Evolutionary conservation across 2,329 filamentous ascomycete species (phyloP), one percentile per base, ranked within the genome.

Genomic region (Aspergillus awamori): DNA sequence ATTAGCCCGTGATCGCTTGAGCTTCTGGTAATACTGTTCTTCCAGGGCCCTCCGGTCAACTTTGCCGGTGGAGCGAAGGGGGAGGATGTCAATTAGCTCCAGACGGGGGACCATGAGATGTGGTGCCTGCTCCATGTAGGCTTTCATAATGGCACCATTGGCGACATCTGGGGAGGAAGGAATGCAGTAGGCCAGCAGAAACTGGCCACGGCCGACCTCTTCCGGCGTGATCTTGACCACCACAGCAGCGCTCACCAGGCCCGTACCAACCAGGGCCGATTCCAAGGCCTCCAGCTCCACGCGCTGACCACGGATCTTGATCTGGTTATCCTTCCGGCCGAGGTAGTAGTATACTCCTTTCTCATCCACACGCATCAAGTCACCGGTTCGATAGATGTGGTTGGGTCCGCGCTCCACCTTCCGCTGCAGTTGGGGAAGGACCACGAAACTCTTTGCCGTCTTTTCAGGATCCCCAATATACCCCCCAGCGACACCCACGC

Each of bases 1-100:
- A 22, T 39, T 38, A 15, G 51, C 30, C 33, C 30, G 51, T 17
- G 33, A 39, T 11, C n/a, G 38, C 28, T 48, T 24, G n/a, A 30
- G 5, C 2, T 22, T 30, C 33, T 58, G n/a, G 20, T 43, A 53
- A 41, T 67, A 67, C 8, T 56, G 15, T 20, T 54, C 28, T 7
- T 48, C 49, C 13, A 72, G 49, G 2, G 53, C 36, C 26, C 63
- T 62, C 20, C 70, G 65, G 39, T 71, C 70, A 1, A 92, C 84
- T 75, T 93, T 93, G 65, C 88, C 88, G 66, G 91, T 90, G 7
- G 87, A 87, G 71, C 89, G 92, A 5, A 92, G 75, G 1, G 89
- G 89, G 48, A 93, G 81, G 61, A 85, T 84, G 47, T 85, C 79
- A 55, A 93, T 84, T 0, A 87, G 81, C 36, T 93, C 87, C 62